Evolutionary conservation across 805 yeast genomes (phyloP), one percentile per base, ranked within the genome.

Genomic region (Danielia reshetovae): DNA sequence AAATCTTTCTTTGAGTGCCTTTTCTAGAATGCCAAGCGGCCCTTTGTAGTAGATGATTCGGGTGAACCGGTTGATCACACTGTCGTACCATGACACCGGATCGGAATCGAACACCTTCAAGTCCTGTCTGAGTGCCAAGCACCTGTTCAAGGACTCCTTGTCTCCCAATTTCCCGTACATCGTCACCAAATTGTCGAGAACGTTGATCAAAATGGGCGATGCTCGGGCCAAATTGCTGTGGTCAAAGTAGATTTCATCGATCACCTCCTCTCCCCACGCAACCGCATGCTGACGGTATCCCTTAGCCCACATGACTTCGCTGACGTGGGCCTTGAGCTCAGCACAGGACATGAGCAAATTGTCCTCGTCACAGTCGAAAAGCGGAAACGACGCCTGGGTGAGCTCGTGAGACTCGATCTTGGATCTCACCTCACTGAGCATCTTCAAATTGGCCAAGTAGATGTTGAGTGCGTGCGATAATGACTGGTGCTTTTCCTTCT

Each of bases 221-320:
- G 55, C 59, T 16, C 53, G 47, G 3, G 57, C 35, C 11, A 54
- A 43, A 22, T 52, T 46, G 27, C 53, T 48, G 43, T 57, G 56
- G 32, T 51, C 55, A 36, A 51, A 54, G 42, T 56, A 66, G 19
- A 59, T 48, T 15, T 59, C 61, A 30, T 62, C 67, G 6, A 67
- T 49, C 4, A 65, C 60, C 36, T 67, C 68, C 42, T 67, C 71
- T 11, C 59, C 55, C 72, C 72, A 65, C 2, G 63, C 48, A 26
- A 63, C 53, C 16, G 72, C 70, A 34, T 60, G 59, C 37, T 58
- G 48, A 37, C 57, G 55, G 44, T 44, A 59, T 5, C 70, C 70
- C 40, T 52, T 57, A 6, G 60, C 60, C 71, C 71, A 67, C 51
- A 66, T 54, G 11, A 67, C 49, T 43, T 67, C 72, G 35, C 67